Evolutionary conservation across 768 basidiomycete species (phyloP), one percentile per base, ranked within the genome.

Genomic region (Leccinum fibrillosum): DNA sequence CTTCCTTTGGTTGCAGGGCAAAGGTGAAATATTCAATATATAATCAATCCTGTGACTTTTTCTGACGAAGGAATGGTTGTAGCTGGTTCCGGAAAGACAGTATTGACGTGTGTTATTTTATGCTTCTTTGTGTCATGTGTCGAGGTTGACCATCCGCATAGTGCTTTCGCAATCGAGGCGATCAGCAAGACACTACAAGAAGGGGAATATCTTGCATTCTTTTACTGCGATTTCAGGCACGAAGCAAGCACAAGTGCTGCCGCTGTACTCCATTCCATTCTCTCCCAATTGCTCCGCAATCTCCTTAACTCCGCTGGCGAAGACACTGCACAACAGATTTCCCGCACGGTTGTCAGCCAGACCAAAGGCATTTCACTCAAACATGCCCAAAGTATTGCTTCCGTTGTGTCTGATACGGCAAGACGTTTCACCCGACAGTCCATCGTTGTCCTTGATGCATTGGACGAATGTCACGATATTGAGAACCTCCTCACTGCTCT

Each of bases 51-150:
- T 17, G 23, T 25, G 12, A 2, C 8, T 49, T 19, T 19, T 4
- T 34, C 30, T 59, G 10, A 56, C n/a, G 9, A 26, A n/a, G 1
- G 10, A 11, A 19, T 39, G n/a, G 13, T 37, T 26, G 25, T 26
- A 66, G 65, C 59, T n/a, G 65, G 65, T 4, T 44, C 59, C 0
- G 65, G 65, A 28, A 63, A 66, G 34, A 55, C 65, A 5, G 55
- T 66, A 0, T n/a, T 66, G 2, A 28, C 44, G 65, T 66, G 45
- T 32, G 55, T 53, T 9, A 5, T 45, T 34, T 9, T 15, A 17
- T 26, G 0, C 1, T 21, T 5, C 19, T 35, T 35, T 28, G 10
- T 26, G 25, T 25, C 25, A 25, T 25, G 3, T 25, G 25, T 25
- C 1, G 26, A 39, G 4, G 23, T 17, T 55, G n/a, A 55, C 34